Evolutionary conservation across 768 basidiomycete genomes (phyloP).

Genomic region (Phylloporus sp.): DNA sequence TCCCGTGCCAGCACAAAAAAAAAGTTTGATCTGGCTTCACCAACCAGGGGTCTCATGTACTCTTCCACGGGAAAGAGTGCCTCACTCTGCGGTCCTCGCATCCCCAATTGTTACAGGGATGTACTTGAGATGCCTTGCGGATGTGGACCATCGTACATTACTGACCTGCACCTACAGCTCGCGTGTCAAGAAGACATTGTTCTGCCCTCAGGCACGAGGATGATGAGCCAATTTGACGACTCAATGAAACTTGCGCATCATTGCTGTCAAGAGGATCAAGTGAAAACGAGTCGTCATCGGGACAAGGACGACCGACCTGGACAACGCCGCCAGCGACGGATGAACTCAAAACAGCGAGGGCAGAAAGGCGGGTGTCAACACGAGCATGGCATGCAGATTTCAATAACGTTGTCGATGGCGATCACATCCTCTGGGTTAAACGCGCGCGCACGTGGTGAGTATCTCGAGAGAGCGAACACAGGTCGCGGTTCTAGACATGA

Average conservation of each 20-base stretch:
- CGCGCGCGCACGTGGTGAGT: not conserved
- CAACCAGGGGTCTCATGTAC: constrained; percentile 14
- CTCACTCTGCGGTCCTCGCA: not conserved
- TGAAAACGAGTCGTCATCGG: not conserved
- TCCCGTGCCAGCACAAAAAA: not conserved
- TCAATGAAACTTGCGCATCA: not conserved
- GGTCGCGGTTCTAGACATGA: constrained; percentile 1
- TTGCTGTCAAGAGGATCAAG: not conserved
- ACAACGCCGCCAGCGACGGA: constrained; percentile 5
- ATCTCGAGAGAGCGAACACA: not conserved
- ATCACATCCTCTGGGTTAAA: constrained; percentile 6
- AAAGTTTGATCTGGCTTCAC: not conserved
- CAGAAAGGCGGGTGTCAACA: constrained; percentile 7
- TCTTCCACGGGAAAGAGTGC: constrained; percentile 2
- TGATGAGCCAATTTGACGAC: not conserved
- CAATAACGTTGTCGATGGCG: not conserved
- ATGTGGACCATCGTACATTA: not conserved
- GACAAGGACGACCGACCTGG: constrained; percentile 6
- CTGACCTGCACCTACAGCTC: constrained; percentile 6
- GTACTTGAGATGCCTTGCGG: not conserved
- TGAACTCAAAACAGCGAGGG: not conserved
- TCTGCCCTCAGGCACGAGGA: not conserved
- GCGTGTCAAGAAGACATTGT: not conserved
- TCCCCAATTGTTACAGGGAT: not conserved
- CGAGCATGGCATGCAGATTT: constrained; percentile 7